Conservation (phyloP, 352 stramenopile genomes). For the Globisporangium nunn region DNA sequence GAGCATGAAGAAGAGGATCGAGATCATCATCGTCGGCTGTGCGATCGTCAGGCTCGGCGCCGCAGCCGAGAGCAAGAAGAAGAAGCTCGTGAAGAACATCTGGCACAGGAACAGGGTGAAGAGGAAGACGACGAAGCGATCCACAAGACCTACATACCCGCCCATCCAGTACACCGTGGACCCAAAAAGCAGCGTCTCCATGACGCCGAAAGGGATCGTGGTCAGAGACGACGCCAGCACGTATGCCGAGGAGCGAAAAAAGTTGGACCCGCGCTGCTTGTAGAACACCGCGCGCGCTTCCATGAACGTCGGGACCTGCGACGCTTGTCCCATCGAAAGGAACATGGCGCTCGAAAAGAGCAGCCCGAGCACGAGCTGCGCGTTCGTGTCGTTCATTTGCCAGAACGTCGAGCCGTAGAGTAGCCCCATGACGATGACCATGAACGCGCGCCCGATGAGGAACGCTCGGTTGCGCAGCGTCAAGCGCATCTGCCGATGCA, state of each 20-base stretch:
- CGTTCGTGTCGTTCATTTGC: constrained; percentile 44
- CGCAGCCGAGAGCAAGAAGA: constrained; percentile 52
- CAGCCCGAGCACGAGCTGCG: constrained; percentile 69
- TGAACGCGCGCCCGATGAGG: constrained; percentile 33
- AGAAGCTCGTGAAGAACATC: constrained; percentile 58
- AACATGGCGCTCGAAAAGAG: constrained; percentile 88
- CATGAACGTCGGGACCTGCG: constrained; percentile 80
- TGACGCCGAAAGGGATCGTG: constrained; percentile 41
- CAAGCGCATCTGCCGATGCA: constrained; percentile 63
- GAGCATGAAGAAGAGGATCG: constrained; percentile 58
- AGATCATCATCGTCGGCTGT: constrained; percentile 52
- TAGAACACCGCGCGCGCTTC: constrained; percentile 74
- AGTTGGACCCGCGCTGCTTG: constrained; percentile 86
- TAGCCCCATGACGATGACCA: constrained; percentile 57
- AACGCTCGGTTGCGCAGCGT: constrained; percentile 50
- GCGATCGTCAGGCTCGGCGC: constrained; percentile 44
- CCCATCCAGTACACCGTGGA: constrained; percentile 88
- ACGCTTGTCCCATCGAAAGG: constrained; percentile 57
- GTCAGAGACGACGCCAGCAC: constrained; percentile 50
- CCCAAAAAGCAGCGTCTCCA: constrained; percentile 83
- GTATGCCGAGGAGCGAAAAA: constrained; percentile 80
- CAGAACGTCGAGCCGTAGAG: constrained; percentile 65
- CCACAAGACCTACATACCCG: constrained; percentile 44
- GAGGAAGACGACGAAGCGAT: constrained; percentile 53
- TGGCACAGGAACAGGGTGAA: constrained; percentile 62